phyloP scores from a whole-genome alignment of 257 asterid species.

The Mitragyna speciosa region DNA sequence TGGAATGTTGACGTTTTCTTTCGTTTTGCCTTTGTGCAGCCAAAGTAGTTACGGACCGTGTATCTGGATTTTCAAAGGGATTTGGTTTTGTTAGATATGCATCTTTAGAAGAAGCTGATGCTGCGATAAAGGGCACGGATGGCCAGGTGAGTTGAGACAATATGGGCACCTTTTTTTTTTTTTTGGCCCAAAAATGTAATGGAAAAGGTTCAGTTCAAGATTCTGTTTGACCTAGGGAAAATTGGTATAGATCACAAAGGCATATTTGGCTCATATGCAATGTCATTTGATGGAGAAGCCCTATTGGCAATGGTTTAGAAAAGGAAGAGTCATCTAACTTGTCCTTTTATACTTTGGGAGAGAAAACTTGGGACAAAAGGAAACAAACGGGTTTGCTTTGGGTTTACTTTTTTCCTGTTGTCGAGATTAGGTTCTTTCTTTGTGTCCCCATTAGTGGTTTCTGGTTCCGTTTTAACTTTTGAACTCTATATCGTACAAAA shows the following conservation, averaged over 20 bases:
- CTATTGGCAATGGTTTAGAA: neutral
- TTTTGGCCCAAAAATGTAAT: neutral
- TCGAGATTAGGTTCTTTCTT: neutral
- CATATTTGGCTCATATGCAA: neutral
- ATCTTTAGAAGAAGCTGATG: slow-evolving; percentile 61
- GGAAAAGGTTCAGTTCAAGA: neutral
- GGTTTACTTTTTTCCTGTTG: neutral
- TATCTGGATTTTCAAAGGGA: slow-evolving; percentile 77
- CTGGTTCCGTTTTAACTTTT: neutral
- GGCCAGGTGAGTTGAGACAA: slow-evolving; percentile 56
- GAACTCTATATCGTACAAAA: neutral
- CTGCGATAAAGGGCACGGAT: slow-evolving; percentile 84
- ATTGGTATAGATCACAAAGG: neutral
- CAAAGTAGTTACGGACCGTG: slow-evolving; percentile 77
- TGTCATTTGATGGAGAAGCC: neutral
- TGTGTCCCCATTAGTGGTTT: neutral
- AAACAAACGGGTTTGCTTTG: neutral
- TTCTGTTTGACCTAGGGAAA: neutral
- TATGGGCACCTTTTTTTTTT: neutral
- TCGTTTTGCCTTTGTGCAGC: slow-evolving; percentile 49
- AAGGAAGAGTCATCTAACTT: neutral
- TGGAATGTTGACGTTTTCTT: neutral
- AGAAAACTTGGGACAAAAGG: neutral
- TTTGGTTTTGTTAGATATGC: slow-evolving; percentile 77
- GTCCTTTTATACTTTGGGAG: neutral